These are phyloP conservation scores for Pilobolus umbonatus DNA, from an alignment of 192 early-diverging fungal genomes.

Conservation along the genomic window DNA sequence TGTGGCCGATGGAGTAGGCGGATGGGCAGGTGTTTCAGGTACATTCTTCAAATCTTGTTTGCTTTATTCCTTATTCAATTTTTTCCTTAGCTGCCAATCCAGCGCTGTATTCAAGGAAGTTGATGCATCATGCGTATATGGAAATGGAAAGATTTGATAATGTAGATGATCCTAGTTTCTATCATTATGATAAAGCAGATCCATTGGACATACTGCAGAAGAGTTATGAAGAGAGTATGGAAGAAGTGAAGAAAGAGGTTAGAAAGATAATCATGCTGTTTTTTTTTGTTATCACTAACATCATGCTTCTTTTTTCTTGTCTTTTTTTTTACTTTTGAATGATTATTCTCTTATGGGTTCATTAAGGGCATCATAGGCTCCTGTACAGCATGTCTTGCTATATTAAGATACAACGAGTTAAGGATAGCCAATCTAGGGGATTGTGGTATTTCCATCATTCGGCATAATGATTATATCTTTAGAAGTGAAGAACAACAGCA, in stretches of 20 bases:
- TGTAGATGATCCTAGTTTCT: slow-evolving; percentile 68
- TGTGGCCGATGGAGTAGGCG: slow-evolving; percentile 94
- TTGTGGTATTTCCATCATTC: slow-evolving; percentile 85
- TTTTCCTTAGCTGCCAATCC: slow-evolving; percentile 71
- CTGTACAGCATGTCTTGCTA: slow-evolving; percentile 85
- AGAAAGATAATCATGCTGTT: not conserved
- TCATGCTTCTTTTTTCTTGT: not conserved
- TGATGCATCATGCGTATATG: slow-evolving; percentile 91
- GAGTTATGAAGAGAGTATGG: slow-evolving; percentile 70
- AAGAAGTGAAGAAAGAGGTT: slow-evolving; percentile 68
- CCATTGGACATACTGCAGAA: slow-evolving; percentile 79
- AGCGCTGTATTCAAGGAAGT: slow-evolving; percentile 84
- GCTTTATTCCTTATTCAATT: not conserved
- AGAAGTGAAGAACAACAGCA: slow-evolving; percentile 97
- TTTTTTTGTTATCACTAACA: too few species aligned
- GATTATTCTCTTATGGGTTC: not conserved
- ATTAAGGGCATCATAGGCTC: slow-evolving; percentile 84
- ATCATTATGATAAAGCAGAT: slow-evolving; percentile 73
- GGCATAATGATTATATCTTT: slow-evolving; percentile 84
- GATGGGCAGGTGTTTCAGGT: slow-evolving; percentile 58
- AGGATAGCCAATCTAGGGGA: slow-evolving; percentile 94
- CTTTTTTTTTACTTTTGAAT: not conserved
- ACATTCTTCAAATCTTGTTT: not conserved
- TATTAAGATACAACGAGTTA: slow-evolving; percentile 87
- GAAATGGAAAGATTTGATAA: slow-evolving; percentile 88